A percentile compares a stretch with the other conserved stretches of the same genome.
Evolutionary conservation across 106 monocot species (phyloP).

Genomic region (Dendrobium catenatum): DNA sequence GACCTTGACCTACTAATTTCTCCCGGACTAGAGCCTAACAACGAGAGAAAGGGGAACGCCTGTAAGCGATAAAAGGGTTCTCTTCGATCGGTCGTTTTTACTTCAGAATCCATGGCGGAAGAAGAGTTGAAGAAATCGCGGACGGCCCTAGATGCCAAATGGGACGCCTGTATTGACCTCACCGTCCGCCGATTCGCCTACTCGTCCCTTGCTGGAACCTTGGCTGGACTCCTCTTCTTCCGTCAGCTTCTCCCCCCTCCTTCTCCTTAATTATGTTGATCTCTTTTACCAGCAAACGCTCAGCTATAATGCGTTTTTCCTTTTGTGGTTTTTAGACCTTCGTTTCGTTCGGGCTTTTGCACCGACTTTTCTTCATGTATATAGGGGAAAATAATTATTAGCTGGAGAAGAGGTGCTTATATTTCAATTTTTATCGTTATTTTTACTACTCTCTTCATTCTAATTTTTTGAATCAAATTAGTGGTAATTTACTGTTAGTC

Average conservation of each 20-base stretch:
- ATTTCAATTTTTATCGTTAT: neutral
- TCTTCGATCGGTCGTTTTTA: neutral
- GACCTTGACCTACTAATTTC: no score
- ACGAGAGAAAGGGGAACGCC: no score
- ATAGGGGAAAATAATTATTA: neutral
- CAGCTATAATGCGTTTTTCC: neutral
- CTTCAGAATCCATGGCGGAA: slow-evolving; percentile 2
- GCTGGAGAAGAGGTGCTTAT: neutral
- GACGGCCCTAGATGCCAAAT: slow-evolving; percentile 25
- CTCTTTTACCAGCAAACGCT: neutral
- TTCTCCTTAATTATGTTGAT: neutral
- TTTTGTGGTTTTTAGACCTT: neutral
- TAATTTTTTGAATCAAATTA: neutral
- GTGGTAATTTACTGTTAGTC: neutral
- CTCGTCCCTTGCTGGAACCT: slow-evolving; percentile 49
- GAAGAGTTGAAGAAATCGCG: slow-evolving; percentile 3
- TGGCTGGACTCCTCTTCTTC: slow-evolving; percentile 59
- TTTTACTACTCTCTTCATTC: neutral
- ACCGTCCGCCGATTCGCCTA: slow-evolving; percentile 42
- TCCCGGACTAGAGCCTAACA: no score
- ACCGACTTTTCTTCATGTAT: neutral
- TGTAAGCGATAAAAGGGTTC: no score
- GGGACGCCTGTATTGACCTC: slow-evolving; percentile 60
- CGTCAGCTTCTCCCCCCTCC: slow-evolving; percentile 15
- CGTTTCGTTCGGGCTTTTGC: neutral